Percentiles rank a stretch among this genome's conserved stretches.
phyloP scores from a whole-genome alignment of 495 filamentous ascomycete genomes.

The Penicillium pulvis region DNA sequence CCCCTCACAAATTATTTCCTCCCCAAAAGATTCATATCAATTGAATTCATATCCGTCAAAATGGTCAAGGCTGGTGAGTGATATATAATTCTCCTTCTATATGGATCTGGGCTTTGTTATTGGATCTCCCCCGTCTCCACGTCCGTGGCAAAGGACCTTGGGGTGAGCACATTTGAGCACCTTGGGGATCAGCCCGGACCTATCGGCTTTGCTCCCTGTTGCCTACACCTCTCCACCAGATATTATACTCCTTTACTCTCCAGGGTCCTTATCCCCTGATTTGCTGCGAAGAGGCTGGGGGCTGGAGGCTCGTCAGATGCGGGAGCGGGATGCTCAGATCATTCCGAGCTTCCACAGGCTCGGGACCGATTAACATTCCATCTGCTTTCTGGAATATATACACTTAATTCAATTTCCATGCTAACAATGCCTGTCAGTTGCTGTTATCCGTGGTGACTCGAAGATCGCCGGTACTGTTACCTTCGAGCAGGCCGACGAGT shows the following conservation, averaged over 20 bases:
- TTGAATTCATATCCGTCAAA: conserved; percentile 53
- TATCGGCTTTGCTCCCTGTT: conserved; percentile 35
- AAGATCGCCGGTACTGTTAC: conserved; percentile 88
- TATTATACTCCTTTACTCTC: conserved; percentile 1
- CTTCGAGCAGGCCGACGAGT: conserved; percentile 89
- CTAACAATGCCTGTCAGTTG: conserved; percentile 59
- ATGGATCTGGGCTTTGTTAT: conserved; percentile 12
- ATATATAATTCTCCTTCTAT: background rate
- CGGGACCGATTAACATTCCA: conserved; percentile 2
- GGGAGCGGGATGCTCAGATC: conserved; percentile 2
- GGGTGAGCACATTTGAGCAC: conserved; percentile 59
- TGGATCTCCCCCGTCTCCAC: conserved; percentile 31
- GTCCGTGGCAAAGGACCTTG: conserved; percentile 42
- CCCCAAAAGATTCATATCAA: conserved; percentile 18
- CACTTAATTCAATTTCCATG: background rate
- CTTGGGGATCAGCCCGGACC: conserved; percentile 39
- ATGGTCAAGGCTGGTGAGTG: conserved; percentile 96
- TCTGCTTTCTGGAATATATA: conserved; percentile 14
- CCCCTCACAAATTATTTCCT: conserved; percentile 12
- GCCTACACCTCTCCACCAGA: conserved; percentile 5
- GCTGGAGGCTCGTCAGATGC: background rate
- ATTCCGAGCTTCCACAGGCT: background rate
- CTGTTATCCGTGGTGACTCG: conserved; percentile 95
- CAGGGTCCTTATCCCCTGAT: background rate
- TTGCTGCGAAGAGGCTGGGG: background rate